Conservation (phyloP, 2,329 filamentous ascomycete species). For the Fusarium tricinctum region DNA sequence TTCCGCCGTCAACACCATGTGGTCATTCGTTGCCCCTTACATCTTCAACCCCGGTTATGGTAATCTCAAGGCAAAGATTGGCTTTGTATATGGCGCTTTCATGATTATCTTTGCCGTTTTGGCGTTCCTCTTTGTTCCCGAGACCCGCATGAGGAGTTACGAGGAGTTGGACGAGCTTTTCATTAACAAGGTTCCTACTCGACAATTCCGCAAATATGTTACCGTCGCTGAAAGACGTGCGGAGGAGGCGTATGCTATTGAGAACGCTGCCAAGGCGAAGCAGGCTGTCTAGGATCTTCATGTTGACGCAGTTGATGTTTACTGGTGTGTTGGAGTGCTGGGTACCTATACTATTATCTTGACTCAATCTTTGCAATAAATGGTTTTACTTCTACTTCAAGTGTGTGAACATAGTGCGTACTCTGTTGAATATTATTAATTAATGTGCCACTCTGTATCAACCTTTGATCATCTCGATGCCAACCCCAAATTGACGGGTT, state of each 20-base stretch:
- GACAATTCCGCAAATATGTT: constrained; percentile 43
- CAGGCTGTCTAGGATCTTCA: neutral
- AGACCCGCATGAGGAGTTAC: constrained; percentile 55
- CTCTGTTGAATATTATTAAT: too few species aligned
- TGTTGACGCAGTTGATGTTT: neutral
- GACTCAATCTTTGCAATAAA: too few species aligned
- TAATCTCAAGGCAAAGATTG: constrained; percentile 59
- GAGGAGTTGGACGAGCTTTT: constrained; percentile 52
- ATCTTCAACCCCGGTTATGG: constrained; percentile 54
- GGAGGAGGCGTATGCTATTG: constrained; percentile 44
- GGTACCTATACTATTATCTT: too few species aligned
- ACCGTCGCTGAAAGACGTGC: constrained; percentile 47
- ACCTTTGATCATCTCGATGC: too few species aligned
- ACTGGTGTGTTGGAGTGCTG: neutral
- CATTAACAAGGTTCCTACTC: constrained; percentile 43
- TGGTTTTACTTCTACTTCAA: too few species aligned
- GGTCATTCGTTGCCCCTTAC: constrained; percentile 64
- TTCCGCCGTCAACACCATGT: constrained; percentile 57
- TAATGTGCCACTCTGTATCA: too few species aligned
- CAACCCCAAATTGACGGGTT: too few species aligned
- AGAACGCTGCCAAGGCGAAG: neutral
- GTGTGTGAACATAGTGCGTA: too few species aligned
- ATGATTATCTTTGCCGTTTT: constrained; percentile 54
- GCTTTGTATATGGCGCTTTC: constrained; percentile 57
- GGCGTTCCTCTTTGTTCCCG: constrained; percentile 64